phyloP scores from a whole-genome alignment of 371 early-diverging fungal species.

The Aphelidium insulamus region DNA sequence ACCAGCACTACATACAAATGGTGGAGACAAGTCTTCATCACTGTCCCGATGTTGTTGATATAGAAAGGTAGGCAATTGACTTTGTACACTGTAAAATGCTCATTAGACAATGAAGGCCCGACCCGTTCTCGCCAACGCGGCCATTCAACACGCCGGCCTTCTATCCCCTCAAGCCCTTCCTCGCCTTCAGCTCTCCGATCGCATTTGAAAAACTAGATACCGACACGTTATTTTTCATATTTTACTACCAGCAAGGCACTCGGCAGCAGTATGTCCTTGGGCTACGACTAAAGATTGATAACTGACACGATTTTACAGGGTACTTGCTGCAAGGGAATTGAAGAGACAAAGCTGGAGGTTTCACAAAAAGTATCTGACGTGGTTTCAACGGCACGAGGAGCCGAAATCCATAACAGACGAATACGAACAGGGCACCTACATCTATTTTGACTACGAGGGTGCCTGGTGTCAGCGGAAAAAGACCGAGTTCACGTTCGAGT shows the following conservation, averaged over 20 bases:
- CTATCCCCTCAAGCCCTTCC: conserved; percentile 69
- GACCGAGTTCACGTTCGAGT: conserved; percentile 82
- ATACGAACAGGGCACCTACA: conserved; percentile 94
- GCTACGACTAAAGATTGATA: not conserved
- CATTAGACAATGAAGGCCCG: conserved; percentile 31
- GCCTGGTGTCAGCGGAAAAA: conserved; percentile 96
- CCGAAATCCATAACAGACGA: conserved; percentile 91
- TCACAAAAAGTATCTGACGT: conserved; percentile 93
- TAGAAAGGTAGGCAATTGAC: conserved; percentile 26
- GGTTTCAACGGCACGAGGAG: conserved; percentile 98
- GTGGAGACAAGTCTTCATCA: conserved; percentile 48
- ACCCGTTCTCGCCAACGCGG: conserved; percentile 41
- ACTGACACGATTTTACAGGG: conserved; percentile 16
- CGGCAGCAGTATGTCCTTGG: conserved; percentile 61
- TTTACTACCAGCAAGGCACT: conserved; percentile 92
- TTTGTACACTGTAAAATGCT: no score
- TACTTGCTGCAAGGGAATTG: conserved; percentile 83
- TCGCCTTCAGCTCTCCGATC: conserved; percentile 53
- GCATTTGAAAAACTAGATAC: conserved; percentile 79
- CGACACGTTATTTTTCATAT: conserved; percentile 95
- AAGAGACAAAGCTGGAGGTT: conserved; percentile 97
- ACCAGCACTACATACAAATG: conserved; percentile 17
- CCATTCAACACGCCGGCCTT: conserved; percentile 63
- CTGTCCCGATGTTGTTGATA: conserved; percentile 49
- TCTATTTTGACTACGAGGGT: conserved; percentile 97